phyloP scores from a whole-genome alignment of 1,284 basidiomycete genomes.

The Cutaneotrichosporon spelunceum region DNA sequence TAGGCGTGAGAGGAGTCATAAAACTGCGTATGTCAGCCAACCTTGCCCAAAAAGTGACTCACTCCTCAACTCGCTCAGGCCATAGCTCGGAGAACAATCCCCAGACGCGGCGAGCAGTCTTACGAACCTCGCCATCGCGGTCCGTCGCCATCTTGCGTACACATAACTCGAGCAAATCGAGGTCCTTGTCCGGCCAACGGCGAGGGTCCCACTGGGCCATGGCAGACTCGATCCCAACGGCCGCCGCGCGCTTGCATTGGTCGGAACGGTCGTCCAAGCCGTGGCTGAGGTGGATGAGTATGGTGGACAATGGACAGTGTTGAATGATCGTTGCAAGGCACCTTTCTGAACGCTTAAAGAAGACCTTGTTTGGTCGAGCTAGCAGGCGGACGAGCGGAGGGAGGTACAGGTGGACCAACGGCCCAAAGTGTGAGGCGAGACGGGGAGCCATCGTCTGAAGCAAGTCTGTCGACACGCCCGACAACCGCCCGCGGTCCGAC shows the following conservation, averaged over 20 bases:
- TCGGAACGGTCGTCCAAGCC: constrained; percentile 52
- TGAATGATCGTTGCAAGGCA: constrained; percentile 52
- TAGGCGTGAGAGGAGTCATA: constrained; percentile 53
- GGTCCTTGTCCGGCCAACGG: constrained; percentile 39
- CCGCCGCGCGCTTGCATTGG: constrained; percentile 43
- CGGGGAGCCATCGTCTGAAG: constrained; percentile 55
- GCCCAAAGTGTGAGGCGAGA: constrained; percentile 47
- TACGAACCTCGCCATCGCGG: constrained; percentile 53
- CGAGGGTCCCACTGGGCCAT: constrained; percentile 40
- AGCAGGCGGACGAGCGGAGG: constrained; percentile 53
- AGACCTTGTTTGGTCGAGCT: constrained; percentile 55
- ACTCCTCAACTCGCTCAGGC: constrained; percentile 53
- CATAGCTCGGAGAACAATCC: constrained; percentile 47
- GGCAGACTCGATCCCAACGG: constrained; percentile 32
- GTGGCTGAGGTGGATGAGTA: constrained; percentile 47
- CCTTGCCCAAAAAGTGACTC: constrained; percentile 24
- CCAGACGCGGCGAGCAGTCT: constrained; percentile 52
- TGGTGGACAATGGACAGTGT: constrained; percentile 47
- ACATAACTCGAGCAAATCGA: constrained; percentile 48
- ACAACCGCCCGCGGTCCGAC: constrained; percentile 54
- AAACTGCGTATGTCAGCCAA: constrained; percentile 42
- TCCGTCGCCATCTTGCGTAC: constrained; percentile 53
- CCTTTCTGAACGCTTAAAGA: constrained; percentile 53
- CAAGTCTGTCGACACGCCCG: constrained; percentile 54
- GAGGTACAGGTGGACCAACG: constrained; percentile 52